Conservation (phyloP, 2,329 filamentous ascomycete genomes). For the Aspergillus amoenus region DNA sequence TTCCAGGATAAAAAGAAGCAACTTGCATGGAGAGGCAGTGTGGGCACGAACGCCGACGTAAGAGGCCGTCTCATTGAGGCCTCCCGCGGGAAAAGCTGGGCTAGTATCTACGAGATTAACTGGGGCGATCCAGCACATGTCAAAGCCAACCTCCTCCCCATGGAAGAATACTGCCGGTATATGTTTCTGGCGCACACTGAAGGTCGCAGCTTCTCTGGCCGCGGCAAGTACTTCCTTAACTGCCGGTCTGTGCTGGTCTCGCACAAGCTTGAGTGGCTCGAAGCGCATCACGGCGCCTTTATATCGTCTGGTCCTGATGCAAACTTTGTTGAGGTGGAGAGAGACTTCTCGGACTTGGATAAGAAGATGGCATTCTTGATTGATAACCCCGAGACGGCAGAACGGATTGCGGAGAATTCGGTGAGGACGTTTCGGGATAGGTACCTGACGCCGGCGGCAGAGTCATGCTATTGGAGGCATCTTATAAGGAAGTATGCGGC, state of each 20-base stretch:
- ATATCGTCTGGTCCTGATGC: conserved; percentile 46
- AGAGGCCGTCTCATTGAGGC: conserved; percentile 41
- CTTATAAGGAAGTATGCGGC: conserved; percentile 41
- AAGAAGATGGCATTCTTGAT: conserved; percentile 45
- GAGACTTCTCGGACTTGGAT: conserved; percentile 58
- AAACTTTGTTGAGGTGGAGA: conserved; percentile 51
- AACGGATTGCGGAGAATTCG: conserved; percentile 52
- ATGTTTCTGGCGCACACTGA: conserved; percentile 56
- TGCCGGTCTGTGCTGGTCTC: conserved; percentile 52
- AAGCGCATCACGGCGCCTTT: conserved; percentile 51
- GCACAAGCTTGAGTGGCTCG: conserved; percentile 50
- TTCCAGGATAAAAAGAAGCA: conserved; percentile 45
- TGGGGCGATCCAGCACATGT: conserved; percentile 43
- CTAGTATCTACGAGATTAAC: conserved; percentile 44
- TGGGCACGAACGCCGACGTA: conserved; percentile 39
- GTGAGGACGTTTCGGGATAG: conserved; percentile 51
- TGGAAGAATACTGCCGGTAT: conserved; percentile 56
- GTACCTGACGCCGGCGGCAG: conserved; percentile 55
- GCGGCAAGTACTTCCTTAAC: conserved; percentile 55
- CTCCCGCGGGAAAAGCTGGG: conserved; percentile 45
- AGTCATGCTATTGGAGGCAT: conserved; percentile 57
- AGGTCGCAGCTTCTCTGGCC: conserved; percentile 54
- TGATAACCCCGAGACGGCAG: conserved; percentile 44
- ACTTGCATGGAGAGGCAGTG: conserved; percentile 50
- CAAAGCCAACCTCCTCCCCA: conserved; percentile 45